Evolutionary conservation across 2,329 filamentous ascomycete genomes (phyloP), one percentile per base, ranked within the genome.

Genomic region (Microcera coccophila): DNA sequence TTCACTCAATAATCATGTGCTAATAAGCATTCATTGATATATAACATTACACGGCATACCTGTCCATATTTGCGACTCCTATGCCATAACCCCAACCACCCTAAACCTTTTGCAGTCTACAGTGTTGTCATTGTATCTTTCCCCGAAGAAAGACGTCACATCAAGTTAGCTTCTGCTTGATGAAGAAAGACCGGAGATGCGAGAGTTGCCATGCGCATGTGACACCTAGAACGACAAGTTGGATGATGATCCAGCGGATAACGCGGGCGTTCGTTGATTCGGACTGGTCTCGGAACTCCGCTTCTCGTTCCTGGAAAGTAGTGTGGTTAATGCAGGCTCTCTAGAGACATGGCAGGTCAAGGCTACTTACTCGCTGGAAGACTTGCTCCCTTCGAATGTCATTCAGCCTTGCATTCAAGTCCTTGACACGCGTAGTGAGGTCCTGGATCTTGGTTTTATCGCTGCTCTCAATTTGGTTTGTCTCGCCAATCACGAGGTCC

Each of bases 101-200:
- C 44, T 41, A 46, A 38, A 39, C 39, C 39, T 22, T 22, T 36
- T 29, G 43, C 14, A 48, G 35, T 36, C 42, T 35, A 24, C 39
- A 36, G 20, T n/a, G n/a, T n/a, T n/a, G n/a, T n/a, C n/a, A n/a
- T n/a, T n/a, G 7, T 26, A 7, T 26, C 22, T 26, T 26, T 12
- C 22, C 22, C 22, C n/a, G 8, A 32, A 32, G 5, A 32, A 32
- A n/a, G 11, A 17, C 5, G 7, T 14, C 15, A 9, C 9, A 8
- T 69, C 81, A 98, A 47, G 93, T 97, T 66, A 98, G 82, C 79
- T 98, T 98, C 75, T 97, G 91, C 79, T 98, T 98, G 76, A 98
- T 98, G 75, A 98, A 98, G 79, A 98, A 98, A 36, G 87, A 86
- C 57, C 93, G 81, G 59, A 98, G 78, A 70, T 98, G 91, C 41